Conservation (phyloP, 768 basidiomycete species). For the Amanita muscaria region DNA sequence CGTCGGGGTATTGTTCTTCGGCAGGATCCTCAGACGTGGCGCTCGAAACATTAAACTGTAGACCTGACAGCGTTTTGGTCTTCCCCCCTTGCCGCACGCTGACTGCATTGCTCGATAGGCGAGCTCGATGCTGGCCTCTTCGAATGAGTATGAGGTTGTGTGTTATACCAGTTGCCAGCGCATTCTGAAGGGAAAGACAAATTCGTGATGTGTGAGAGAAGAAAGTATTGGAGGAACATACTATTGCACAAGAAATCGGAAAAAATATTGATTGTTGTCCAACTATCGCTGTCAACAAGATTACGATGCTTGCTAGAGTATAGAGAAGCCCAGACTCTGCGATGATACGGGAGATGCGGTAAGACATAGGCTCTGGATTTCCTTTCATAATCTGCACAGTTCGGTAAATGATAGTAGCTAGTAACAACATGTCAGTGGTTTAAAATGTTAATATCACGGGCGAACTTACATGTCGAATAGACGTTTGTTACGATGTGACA, state of each 20-base stretch:
- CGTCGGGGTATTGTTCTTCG: no score
- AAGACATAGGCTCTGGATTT: background rate
- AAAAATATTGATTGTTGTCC: background rate
- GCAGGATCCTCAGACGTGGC: no score
- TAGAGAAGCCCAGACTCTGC: background rate
- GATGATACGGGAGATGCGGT: background rate
- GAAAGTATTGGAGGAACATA: background rate
- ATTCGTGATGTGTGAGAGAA: background rate
- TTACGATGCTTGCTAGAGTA: background rate
- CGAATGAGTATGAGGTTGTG: conserved; percentile 1
- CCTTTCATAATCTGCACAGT: background rate
- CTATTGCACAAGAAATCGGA: background rate
- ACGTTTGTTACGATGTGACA: background rate
- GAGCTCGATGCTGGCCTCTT: background rate
- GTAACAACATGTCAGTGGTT: background rate
- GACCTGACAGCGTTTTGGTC: no score
- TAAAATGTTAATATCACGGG: no score
- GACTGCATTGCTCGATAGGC: no score
- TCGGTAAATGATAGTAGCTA: background rate
- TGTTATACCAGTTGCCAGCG: background rate
- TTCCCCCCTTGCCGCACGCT: no score
- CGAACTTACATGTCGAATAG: conserved; percentile 1
- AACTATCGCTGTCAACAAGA: background rate
- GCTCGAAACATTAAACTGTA: no score
- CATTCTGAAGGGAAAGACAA: background rate